phyloP scores from a whole-genome alignment of 805 yeast genomes.

The Candida maris region DNA sequence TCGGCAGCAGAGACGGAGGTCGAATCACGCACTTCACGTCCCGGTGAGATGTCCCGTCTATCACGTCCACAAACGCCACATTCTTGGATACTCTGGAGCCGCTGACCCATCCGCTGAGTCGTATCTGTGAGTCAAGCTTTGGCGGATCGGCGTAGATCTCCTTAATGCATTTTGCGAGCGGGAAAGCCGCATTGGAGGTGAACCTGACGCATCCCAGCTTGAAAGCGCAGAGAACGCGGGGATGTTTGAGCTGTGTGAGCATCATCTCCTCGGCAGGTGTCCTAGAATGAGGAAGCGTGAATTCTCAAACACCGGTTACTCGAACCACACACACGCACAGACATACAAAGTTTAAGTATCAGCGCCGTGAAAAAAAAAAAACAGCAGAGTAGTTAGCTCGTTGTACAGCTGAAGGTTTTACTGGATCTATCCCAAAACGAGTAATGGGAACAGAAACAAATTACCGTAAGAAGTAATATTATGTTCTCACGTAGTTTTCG shows the following conservation, averaged over 20 bases:
- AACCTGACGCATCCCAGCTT: not conserved
- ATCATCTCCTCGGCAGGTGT: not conserved
- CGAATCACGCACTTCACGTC: conserved; percentile 55
- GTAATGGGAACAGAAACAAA: too few species aligned
- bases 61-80: conserved; percentile 72
- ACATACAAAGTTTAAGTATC: too few species aligned
- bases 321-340: not conserved
- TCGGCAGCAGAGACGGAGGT: conserved; percentile 31
- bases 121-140: conserved; percentile 31
- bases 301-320: not conserved
- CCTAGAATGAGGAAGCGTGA: not conserved
- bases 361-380: too few species aligned
- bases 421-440: too few species aligned
- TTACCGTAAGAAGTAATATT: too few species aligned
- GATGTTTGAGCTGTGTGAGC: too few species aligned
- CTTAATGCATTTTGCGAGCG: conserved; percentile 23
- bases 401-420: too few species aligned
- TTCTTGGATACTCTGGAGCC: conserved; percentile 71
- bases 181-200: conserved; percentile 3
- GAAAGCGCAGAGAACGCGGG: too few species aligned
- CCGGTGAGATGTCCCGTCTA: conserved; percentile 67
- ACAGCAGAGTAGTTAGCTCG: too few species aligned
- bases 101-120: conserved; percentile 70
- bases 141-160: conserved; percentile 37
- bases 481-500: too few species aligned